phyloP scores from a whole-genome alignment of 768 basidiomycete species.

The Termitomyces sp. region DNA sequence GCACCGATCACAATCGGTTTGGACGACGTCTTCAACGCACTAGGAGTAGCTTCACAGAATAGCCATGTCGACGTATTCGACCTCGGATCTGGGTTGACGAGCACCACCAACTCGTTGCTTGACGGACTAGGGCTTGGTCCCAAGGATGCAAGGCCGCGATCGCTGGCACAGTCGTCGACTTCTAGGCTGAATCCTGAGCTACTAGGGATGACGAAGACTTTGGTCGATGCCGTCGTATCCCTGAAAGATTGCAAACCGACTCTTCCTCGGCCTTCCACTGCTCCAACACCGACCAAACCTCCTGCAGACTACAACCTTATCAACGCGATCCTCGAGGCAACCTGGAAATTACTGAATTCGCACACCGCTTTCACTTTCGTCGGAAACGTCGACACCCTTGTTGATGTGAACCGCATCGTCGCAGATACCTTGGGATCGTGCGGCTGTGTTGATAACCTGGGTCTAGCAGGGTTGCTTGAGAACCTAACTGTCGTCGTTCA shows the following conservation, averaged over 20 bases:
- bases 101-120: slow-evolving; percentile 1
- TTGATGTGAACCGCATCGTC: background rate
- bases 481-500: slow-evolving; percentile 3
- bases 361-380: slow-evolving; percentile 15
- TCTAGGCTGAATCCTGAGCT: slow-evolving; percentile 12
- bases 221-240: slow-evolving; percentile 16
- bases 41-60: slow-evolving; percentile 5
- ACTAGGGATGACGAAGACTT: slow-evolving; percentile 9
- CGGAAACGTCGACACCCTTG: slow-evolving; percentile 8
- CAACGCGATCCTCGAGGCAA: slow-evolving; percentile 10
- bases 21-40: slow-evolving; percentile 3
- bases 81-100: background rate
- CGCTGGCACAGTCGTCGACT: background rate
- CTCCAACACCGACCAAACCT: background rate
- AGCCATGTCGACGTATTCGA: slow-evolving; percentile 1
- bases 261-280: background rate
- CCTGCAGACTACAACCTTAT: slow-evolving; percentile 5
- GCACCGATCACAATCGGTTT: slow-evolving; percentile 7
- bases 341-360: slow-evolving; percentile 12
- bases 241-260: slow-evolving; percentile 10
- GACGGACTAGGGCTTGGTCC: slow-evolving; percentile 5
- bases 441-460: slow-evolving; percentile 4
- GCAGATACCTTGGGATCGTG: slow-evolving; percentile 2
- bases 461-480: slow-evolving; percentile 2
- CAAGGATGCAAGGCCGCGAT: slow-evolving; percentile 1